Base-by-base conservation (phyloP, 305 asterid species). In the Rubia occidens region DNA sequence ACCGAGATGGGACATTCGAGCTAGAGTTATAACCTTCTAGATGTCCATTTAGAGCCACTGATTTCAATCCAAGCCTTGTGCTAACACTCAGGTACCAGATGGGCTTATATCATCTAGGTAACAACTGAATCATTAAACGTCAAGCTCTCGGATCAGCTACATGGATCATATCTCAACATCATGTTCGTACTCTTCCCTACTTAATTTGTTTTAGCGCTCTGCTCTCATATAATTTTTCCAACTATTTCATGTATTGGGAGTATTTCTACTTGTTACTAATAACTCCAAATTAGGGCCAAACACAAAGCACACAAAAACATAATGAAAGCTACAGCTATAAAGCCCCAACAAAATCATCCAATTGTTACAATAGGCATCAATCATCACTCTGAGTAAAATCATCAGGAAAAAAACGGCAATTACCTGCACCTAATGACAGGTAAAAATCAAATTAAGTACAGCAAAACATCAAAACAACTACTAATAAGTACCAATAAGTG, bases 401-500 rank as follows among this genome's bases (percentile, higher is more conserved):
- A 29, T 29, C 32, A n/a, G n/a, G n/a, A 29, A 29, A 29, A 1
- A 29, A 29, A 29, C 32, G 32, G 32, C 2, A 29, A 29, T 29
- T 29, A 13, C 0, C 55, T 49, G 7, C 55, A 13, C 1, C 54
- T n/a, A 5, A 71, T 35, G 26, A 64, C 24, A 43, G 32, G 43
- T 26, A 11, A 59, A 11, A 51, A 67, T 32, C 29, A 70, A 60
- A 59, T 26, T 44, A 45, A 59, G 17, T 6, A 39, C 13, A 15
- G 40, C 63, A 11, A 56, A 8, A 26, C 1, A 1, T 32, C 13
- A 43, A 4, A 20, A 66, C 59, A 53, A 60, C 6, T 53, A 7
- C 11, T 18, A 51, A 32, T 32, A 8, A 63, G 74, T 85, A 88
- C 97, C 98, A 93, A 75, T 90, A 80, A 43, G 91, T 86, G 67